Percentiles rank a stretch among this genome's conserved stretches.
phyloP scores from a whole-genome alignment of 2,329 filamentous ascomycete genomes.

The Lecanicillium sp. region DNA sequence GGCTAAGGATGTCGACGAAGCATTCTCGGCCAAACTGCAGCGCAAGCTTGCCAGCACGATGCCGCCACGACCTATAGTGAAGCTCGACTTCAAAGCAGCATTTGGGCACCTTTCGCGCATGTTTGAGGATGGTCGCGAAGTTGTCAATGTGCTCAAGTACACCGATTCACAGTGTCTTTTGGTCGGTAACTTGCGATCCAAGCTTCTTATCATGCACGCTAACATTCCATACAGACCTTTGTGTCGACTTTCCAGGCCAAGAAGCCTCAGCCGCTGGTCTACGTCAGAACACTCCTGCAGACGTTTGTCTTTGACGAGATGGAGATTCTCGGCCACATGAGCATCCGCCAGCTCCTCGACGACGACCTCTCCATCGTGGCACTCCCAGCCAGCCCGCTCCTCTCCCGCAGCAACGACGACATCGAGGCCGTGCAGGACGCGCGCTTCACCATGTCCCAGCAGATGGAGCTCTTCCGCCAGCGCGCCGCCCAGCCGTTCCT shows the following conservation, averaged over 20 bases:
- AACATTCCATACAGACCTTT: conserved; percentile 50
- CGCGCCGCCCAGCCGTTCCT: conserved; percentile 65
- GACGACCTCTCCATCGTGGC: conserved; percentile 75
- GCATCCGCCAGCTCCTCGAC: conserved; percentile 69
- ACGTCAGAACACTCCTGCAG: conserved; percentile 74
- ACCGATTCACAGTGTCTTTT: conserved; percentile 62
- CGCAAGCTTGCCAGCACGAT: conserved; percentile 89
- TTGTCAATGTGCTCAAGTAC: conserved; percentile 62
- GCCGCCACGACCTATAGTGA: conserved; percentile 83
- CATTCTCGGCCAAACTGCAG: conserved; percentile 87
- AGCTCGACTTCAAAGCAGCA: conserved; percentile 67
- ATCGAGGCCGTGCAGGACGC: conserved; percentile 69
- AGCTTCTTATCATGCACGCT: not conserved
- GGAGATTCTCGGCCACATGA: conserved; percentile 60
- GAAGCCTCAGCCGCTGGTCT: conserved; percentile 76
- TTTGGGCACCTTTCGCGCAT: conserved; percentile 63
- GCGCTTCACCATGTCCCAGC: conserved; percentile 63
- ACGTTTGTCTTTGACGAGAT: conserved; percentile 68
- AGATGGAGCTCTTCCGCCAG: conserved; percentile 65
- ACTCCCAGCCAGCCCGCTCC: conserved; percentile 62
- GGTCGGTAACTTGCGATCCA: conserved; percentile 39
- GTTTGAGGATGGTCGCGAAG: conserved; percentile 65
- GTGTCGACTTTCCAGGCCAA: conserved; percentile 69
- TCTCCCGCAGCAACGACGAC: conserved; percentile 69
- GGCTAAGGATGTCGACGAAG: conserved; percentile 61